Percentiles rank a stretch among this genome's conserved stretches.
Evolutionary conservation across 2,329 filamentous ascomycete genomes (phyloP).

Genomic region (Epichloe uncinata): DNA sequence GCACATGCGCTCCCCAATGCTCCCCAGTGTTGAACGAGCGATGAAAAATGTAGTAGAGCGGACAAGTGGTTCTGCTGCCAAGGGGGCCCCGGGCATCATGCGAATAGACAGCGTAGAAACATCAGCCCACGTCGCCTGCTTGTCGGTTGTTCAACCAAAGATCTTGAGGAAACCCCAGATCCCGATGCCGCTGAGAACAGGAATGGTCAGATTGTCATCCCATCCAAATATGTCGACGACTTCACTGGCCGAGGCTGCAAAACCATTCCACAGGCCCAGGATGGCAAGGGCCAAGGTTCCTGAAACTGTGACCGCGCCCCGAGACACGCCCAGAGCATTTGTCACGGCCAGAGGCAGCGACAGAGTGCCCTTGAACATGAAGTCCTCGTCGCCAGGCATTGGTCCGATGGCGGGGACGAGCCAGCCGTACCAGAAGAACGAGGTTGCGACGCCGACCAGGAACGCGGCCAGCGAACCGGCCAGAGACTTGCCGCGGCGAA

Average conservation of each 20-base stretch:
- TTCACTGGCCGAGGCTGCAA: constrained; percentile 80
- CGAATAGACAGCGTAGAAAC: too few relatives aligned
- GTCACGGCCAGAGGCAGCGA: constrained; percentile 51
- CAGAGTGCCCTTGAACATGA: constrained; percentile 69
- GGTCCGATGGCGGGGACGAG: constrained; percentile 56
- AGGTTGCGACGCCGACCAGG: constrained; percentile 67
- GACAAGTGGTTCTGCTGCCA: not conserved
- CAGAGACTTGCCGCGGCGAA: constrained; percentile 80
- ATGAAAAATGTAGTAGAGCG: not conserved
- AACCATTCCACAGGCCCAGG: constrained; percentile 77
- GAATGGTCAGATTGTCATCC: constrained; percentile 97
- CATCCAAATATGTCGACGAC: constrained; percentile 82
- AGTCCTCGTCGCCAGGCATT: constrained; percentile 53
- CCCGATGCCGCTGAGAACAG: constrained; percentile 74
- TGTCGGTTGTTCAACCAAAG: constrained; percentile 44
- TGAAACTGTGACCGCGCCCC: constrained; percentile 45
- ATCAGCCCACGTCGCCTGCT: not conserved
- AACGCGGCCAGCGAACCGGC: constrained; percentile 81
- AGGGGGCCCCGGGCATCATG: too few relatives aligned
- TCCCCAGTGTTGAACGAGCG: not conserved
- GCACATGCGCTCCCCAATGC: not conserved
- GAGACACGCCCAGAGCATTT: constrained; percentile 46
- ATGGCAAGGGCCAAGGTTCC: constrained; percentile 63
- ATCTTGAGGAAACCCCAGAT: constrained; percentile 85
- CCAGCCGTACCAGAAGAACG: constrained; percentile 78